Evolutionary conservation across 352 stramenopile species (phyloP), one percentile per base, ranked within the genome.

Genomic region (Phytopythium cucurbitacearum): DNA sequence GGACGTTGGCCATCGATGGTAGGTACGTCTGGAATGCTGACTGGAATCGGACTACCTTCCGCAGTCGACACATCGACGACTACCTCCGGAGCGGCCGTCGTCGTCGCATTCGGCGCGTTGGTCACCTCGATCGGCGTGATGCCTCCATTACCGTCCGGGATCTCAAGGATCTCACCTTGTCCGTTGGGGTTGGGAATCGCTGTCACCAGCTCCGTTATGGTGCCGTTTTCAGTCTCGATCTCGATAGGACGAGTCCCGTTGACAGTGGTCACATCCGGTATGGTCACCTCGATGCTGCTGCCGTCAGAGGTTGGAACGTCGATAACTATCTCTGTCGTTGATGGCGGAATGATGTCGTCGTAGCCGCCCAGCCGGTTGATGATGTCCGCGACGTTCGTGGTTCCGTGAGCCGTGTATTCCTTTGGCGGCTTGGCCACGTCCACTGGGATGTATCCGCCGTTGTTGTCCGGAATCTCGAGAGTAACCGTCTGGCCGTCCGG

Each of bases 331-430:
- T 28, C 21, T 28, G 21, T 28, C 21, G 21, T 28, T 28, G 21
- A 28, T 28, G 21, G 21, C 21, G 21, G 21, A 28, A 28, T 28
- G 21, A 28, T 28, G 21, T 28, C 21, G 21, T 41, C 38, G 38
- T 41, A 42, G 6, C 40, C 43, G 28, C 43, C 50, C n/a, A 54
- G 38, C 28, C 58, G 16, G 12, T 56, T 60, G 10, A 60, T 6
- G 32, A 56, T 42, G 13, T 60, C 52, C 5, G 46, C 55, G 32
- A 51, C 54, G 5, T 28, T 28, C 21, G 21, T 28, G 21, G 21
- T 28, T 28, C 21, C 21, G 2, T 28, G 21, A 28, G 21, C 21
- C 21, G 21, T 28, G 21, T 28, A 28, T 28, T 28, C 21, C 21
- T 28, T 28, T 28, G 21, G 2, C 21, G 21, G 21, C 21, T 28